Base-by-base conservation (phyloP, 2,329 filamentous ascomycete genomes). In the Chlorencoelia australis region DNA sequence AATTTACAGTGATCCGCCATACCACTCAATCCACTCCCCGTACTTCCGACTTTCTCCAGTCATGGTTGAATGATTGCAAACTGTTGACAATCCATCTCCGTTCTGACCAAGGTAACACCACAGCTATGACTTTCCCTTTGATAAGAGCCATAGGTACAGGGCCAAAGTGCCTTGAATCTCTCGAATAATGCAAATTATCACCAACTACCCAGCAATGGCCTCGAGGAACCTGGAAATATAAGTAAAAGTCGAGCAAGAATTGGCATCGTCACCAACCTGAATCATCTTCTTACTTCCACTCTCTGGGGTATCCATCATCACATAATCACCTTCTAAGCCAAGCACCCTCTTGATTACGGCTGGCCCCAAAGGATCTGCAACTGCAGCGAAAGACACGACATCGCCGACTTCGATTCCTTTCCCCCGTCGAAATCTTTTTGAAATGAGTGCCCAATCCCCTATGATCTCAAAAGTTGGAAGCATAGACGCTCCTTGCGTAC, bases 161-260 rank as follows among this genome's bases (percentile, higher is more conserved):
- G 0, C 91, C 91, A 62, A 82, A 94, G 26, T 78, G 67, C 43
- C 91, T 76, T 28, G 87, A 95, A 64, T 98, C 91, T 46, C 85
- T 68, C 16, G 87, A 95, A 52, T 74, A 81, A 3, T 75, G 69
- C 43, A 94, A 55, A 59, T 96, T 96, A 59, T 98, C 91, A 3
- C 91, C 91, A 3, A 78, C 74, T 5, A 95, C 66, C 75, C 86
- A 96, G 52, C 87, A 93, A 65, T 98, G 91, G 2, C 91, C 91
- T 54, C 82, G 68, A 0, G 91, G 91, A 11, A 98, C 76, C 83
- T 93, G 17, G 52, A 11, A 21, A 43, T 6, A n/a, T n/a, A n/a
- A n/a, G n/a, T n/a, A n/a, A n/a, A n/a, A n/a, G n/a, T n/a, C n/a
- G 40, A 29, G n/a, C 13, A 35, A 28, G 16, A 36, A 28, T 20